phyloP scores from a whole-genome alignment of 768 basidiomycete genomes.

The Tulasnella sp. region DNA sequence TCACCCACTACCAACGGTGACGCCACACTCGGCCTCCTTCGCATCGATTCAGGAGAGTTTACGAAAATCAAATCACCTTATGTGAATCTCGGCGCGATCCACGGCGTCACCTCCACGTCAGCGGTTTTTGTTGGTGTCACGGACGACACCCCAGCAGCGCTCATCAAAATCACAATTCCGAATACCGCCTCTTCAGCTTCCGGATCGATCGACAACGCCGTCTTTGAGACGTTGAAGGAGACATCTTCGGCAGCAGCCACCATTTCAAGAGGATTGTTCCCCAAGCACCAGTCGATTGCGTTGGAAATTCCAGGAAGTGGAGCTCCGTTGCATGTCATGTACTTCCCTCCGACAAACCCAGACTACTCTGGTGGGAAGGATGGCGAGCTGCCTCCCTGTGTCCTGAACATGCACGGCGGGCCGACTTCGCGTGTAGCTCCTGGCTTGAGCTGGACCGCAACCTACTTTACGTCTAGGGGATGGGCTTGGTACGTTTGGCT shows the following conservation, averaged over 20 bases:
- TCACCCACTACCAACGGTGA: constrained; percentile 44
- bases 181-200: not conserved
- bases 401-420: constrained; percentile 66
- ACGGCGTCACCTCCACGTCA: constrained; percentile 24
- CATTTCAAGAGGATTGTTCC: constrained; percentile 13
- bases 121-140: constrained; percentile 32
- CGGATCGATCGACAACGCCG: not conserved
- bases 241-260: constrained; percentile 11
- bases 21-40: constrained; percentile 41
- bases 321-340: constrained; percentile 55
- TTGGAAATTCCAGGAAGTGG: constrained; percentile 26
- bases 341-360: constrained; percentile 64
- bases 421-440: constrained; percentile 53
- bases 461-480: constrained; percentile 67
- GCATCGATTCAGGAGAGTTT: constrained; percentile 34
- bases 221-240: constrained; percentile 25
- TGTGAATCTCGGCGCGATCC: constrained; percentile 27
- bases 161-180: constrained; percentile 29
- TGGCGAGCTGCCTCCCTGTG: constrained; percentile 62
- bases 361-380: constrained; percentile 47
- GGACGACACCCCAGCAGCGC: constrained; percentile 27
- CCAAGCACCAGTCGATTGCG: constrained; percentile 15
- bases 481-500: constrained; percentile 71
- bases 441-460: constrained; percentile 50
- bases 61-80: constrained; percentile 28